phyloP scores from a whole-genome alignment of 805 yeast species.

The Ogataea pignaliae region DNA sequence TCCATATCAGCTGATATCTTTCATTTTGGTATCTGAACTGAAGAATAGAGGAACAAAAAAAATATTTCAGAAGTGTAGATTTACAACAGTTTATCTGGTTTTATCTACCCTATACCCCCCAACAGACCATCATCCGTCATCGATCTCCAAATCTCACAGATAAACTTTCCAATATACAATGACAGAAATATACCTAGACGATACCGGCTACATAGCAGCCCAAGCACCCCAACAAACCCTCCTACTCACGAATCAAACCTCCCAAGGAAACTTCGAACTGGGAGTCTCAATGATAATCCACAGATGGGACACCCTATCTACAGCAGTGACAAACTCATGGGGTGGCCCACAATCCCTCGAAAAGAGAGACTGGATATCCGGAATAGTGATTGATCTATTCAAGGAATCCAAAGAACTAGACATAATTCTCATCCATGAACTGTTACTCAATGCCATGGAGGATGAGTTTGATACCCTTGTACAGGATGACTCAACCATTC shows the following conservation, averaged over 20 bases:
- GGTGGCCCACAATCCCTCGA: slow-evolving; percentile 92
- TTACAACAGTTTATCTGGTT: too few species aligned
- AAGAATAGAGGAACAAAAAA: too few species aligned
- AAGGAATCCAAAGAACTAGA: slow-evolving; percentile 61
- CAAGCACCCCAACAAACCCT: slow-evolving; percentile 20
- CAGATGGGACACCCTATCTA: slow-evolving; percentile 81
- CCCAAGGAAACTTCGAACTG: slow-evolving; percentile 82
- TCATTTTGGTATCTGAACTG: too few species aligned
- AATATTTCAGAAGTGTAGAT: too few species aligned
- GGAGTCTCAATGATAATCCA: slow-evolving; percentile 92
- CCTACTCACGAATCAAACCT: slow-evolving; percentile 45
- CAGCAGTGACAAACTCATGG: slow-evolving; percentile 91
- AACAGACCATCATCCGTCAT: too few species aligned
- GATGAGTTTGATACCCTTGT: slow-evolving; percentile 90
- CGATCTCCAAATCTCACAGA: too few species aligned
- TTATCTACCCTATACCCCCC: too few species aligned
- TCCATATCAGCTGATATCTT: too few species aligned
- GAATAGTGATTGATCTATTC: slow-evolving; percentile 75
- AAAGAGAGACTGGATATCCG: slow-evolving; percentile 93
- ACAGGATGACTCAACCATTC: slow-evolving; percentile 84
- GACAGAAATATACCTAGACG: slow-evolving; percentile 27
- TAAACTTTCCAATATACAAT: not conserved
- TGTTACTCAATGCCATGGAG: slow-evolving; percentile 82
- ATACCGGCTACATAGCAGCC: slow-evolving; percentile 30
- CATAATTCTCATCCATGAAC: slow-evolving; percentile 74